A percentile compares a stretch with the other conserved stretches of the same genome.
These are phyloP conservation scores for Salix viminalis DNA, from an alignment of 345 rosid genomes.

Conservation along the genomic window DNA sequence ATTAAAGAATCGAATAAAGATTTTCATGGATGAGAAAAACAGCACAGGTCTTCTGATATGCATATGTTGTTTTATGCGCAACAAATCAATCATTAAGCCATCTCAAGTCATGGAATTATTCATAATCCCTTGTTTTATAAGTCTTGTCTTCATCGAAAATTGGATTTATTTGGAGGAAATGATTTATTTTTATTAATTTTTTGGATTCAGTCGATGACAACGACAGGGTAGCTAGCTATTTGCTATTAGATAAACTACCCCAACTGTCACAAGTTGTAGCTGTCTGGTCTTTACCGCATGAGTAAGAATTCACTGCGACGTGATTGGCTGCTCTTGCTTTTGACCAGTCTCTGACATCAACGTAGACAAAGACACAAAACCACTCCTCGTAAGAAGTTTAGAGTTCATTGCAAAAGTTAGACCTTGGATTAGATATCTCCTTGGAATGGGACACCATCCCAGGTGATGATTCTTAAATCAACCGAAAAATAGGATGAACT, in stretches of 20 bases:
- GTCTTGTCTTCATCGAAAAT: not conserved
- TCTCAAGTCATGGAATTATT: no score
- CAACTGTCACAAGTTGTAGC: not conserved
- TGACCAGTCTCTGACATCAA: not conserved
- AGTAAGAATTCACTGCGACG: not conserved
- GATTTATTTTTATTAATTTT: not conserved
- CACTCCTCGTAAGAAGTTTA: not conserved
- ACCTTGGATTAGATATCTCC: not conserved
- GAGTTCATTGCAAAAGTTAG: not conserved
- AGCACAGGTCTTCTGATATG: no score
- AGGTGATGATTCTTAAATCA: not conserved
- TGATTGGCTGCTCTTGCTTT: not conserved
- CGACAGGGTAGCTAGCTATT: not conserved
- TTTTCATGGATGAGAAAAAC: no score
- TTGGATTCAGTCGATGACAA: not conserved
- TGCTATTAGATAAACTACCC: not conserved
- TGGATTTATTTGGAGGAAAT: not conserved
- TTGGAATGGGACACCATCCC: not conserved
- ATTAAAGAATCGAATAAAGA: no score
- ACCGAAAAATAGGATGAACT: not conserved
- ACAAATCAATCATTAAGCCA: no score
- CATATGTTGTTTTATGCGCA: no score
- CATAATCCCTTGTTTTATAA: no score
- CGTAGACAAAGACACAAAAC: not conserved
- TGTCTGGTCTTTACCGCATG: not conserved